Evolutionary conservation across 148 eudicot species (phyloP).

Genomic region (Suaeda aralocaspica): DNA sequence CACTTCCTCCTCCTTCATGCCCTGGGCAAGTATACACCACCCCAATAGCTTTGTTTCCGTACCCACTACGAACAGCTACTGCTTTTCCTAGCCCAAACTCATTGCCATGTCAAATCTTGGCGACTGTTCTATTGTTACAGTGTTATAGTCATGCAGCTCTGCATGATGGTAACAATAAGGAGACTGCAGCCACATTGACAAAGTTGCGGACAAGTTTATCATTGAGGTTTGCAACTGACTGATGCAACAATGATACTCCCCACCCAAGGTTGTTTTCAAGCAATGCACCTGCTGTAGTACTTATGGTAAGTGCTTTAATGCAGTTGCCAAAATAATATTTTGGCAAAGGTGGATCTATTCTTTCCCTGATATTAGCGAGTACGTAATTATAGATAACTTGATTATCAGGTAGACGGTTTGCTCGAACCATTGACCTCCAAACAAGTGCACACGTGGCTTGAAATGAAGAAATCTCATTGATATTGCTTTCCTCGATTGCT

Average conservation of each 20-base stretch:
- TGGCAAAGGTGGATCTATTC: constrained; percentile 30
- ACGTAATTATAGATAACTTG: constrained; percentile 3
- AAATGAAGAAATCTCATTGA: constrained; percentile 22
- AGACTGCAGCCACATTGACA: constrained; percentile 4
- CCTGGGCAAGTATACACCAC: constrained; percentile 12
- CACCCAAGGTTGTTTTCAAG: constrained; percentile 11
- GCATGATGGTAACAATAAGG: neutral
- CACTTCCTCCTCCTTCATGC: constrained; percentile 16
- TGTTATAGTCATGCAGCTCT: neutral
- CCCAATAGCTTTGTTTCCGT: constrained; percentile 9
- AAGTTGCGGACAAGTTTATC: neutral
- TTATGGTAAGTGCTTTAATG: neutral
- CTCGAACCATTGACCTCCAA: constrained; percentile 30
- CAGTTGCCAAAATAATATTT: constrained; percentile 24
- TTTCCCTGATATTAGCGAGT: constrained; percentile 10
- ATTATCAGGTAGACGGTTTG: neutral
- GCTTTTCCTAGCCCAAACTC: constrained; percentile 30
- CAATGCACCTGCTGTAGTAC: neutral
- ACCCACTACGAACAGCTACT: constrained; percentile 11
- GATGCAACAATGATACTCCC: constrained; percentile 7
- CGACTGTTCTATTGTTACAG: constrained; percentile 8
- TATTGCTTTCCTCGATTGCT: constrained; percentile 18
- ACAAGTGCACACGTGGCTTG: constrained; percentile 26
- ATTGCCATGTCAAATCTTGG: constrained; percentile 25
- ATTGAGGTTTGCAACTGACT: neutral